Evolutionary conservation across 106 monocot genomes (phyloP).

Genomic region (Allium fistulosum): DNA sequence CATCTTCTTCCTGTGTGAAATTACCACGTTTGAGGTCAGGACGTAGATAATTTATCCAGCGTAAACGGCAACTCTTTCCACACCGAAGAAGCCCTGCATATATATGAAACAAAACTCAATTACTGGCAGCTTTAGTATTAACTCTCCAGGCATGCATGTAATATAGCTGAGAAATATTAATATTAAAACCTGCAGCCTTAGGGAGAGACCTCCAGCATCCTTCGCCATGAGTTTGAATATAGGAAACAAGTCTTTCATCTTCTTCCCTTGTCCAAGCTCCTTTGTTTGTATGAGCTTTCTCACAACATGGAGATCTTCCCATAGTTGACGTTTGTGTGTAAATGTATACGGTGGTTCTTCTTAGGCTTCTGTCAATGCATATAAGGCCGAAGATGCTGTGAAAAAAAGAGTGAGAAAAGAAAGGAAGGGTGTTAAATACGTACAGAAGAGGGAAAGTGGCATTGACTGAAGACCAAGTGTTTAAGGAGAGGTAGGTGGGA

Average conservation of each 20-base stretch:
- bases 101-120: not conserved
- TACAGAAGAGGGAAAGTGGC: not conserved
- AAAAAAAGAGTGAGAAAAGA: not conserved
- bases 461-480: too few relatives aligned
- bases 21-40: conserved; percentile 92
- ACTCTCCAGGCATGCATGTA: not conserved
- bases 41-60: conserved; percentile 97
- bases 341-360: not conserved
- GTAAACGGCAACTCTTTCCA: conserved; percentile 87
- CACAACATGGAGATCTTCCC: conserved; percentile 93
- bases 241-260: conserved; percentile 69
- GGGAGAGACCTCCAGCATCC: conserved; percentile 92
- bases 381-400: not conserved
- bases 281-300: conserved; percentile 97
- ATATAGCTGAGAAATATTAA: not conserved
- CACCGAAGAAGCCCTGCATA: conserved; percentile 61
- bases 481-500: too few relatives aligned
- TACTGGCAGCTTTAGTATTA: too few relatives aligned
- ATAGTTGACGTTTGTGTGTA: conserved; percentile 8
- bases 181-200: conserved; percentile 57
- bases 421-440: not conserved
- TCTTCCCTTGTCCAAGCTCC: conserved; percentile 96
- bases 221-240: conserved; percentile 82
- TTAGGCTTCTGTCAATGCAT: not conserved
- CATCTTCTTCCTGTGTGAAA: conserved; percentile 84